phyloP scores from a whole-genome alignment of 2,329 filamentous ascomycete genomes.

The Coniochaeta sp. region DNA sequence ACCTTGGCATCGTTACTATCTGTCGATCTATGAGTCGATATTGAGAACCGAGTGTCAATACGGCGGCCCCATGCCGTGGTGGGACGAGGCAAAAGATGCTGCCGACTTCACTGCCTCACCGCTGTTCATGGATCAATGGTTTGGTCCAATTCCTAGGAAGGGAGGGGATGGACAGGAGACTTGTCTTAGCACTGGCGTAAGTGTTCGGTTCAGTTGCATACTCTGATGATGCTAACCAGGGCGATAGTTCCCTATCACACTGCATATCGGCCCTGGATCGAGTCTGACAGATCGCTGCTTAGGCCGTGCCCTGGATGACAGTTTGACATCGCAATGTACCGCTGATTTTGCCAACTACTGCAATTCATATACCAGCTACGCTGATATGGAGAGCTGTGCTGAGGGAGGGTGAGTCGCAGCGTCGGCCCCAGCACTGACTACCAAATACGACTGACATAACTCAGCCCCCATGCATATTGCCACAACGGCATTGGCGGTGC shows the following conservation, averaged over 20 bases:
- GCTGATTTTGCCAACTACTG: conserved; percentile 22
- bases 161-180: conserved; percentile 19
- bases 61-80: conserved; percentile 27
- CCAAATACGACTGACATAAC: not conserved
- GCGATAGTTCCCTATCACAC: conserved; percentile 4
- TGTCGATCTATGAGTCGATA: conserved; percentile 25
- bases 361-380: conserved; percentile 19
- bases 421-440: not conserved
- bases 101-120: conserved; percentile 21
- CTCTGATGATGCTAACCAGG: not conserved
- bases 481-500: conserved; percentile 27
- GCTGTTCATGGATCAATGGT: conserved; percentile 20
- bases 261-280: conserved; percentile 23
- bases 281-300: conserved; percentile 21
- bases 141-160: conserved; percentile 18
- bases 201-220: conserved; percentile 2
- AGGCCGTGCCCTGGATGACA: conserved; percentile 23
- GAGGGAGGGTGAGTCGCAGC: conserved; percentile 21
- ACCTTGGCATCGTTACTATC: conserved; percentile 30
- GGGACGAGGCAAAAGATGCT: conserved; percentile 27
- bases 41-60: conserved; percentile 30
- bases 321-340: conserved; percentile 20
- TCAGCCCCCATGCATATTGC: conserved; percentile 25
- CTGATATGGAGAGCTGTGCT: conserved; percentile 21
- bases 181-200: conserved; percentile 24